phyloP scores from a whole-genome alignment of 257 asterid genomes.

The Orobanche coerulescens region DNA sequence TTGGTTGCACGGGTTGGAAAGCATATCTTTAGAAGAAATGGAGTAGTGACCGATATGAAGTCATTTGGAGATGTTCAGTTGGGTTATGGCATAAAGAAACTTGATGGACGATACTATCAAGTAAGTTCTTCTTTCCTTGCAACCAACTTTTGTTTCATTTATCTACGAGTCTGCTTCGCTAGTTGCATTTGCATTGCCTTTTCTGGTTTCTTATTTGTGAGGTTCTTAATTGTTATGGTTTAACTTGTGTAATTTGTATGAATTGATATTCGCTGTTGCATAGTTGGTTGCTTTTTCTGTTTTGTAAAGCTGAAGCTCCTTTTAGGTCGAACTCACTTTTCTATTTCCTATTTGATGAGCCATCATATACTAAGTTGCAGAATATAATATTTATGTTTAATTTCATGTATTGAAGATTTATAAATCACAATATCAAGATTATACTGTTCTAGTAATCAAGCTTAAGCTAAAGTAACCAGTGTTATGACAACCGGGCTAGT shows the following conservation, averaged over 20 bases:
- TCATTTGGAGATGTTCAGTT: slow-evolving; percentile 51
- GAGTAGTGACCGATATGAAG: slow-evolving; percentile 57
- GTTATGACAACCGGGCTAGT: too few relatives aligned
- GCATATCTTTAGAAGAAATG: slow-evolving; percentile 61
- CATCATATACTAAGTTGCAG: too few relatives aligned
- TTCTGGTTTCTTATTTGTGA: too few relatives aligned
- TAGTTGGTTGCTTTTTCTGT: background rate
- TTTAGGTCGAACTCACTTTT: background rate
- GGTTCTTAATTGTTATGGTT: background rate
- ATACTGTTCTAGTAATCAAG: too few relatives aligned
- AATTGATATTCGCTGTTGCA: background rate
- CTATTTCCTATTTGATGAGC: too few relatives aligned
- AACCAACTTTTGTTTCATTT: background rate
- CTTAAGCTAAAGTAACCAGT: too few relatives aligned
- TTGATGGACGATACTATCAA: slow-evolving; percentile 78
- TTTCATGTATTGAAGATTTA: too few relatives aligned
- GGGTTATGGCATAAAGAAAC: slow-evolving; percentile 82
- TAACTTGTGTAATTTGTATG: background rate
- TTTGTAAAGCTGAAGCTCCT: too few relatives aligned
- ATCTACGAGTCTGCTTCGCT: background rate
- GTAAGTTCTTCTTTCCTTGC: slow-evolving; percentile 28
- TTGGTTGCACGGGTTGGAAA: slow-evolving; percentile 53
- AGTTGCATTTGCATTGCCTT: background rate
- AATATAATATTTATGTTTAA: too few relatives aligned
- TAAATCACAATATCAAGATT: too few relatives aligned